Evolutionary conservation across 306 rosid genomes (phyloP), one percentile per base, ranked within the genome.

Genomic region (Sphenostylis stenocarpa): DNA sequence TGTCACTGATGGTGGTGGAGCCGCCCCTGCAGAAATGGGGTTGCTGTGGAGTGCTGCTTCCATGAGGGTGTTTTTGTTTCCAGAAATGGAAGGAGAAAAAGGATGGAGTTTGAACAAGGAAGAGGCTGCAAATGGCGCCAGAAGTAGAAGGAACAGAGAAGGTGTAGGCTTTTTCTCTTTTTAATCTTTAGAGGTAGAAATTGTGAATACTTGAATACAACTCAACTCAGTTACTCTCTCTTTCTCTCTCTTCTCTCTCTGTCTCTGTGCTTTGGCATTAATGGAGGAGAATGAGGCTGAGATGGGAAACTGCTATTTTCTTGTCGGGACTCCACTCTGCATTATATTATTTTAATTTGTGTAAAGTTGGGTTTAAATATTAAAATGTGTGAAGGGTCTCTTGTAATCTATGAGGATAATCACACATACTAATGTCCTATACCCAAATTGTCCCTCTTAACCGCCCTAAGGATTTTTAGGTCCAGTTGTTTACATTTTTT

Each of bases 121-220:
- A 9, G 82, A 53, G 67, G 67, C 61, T 86, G 81, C 76, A 85
- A 90, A 93, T 87, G 94, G 97, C 97, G 94, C 94, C 91, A 89
- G 79, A 86, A 85, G 77, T 49, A 55, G 85, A 56, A 64, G 82
- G 5, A 64, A 72, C 6, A 57, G 62, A 0, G 67, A 65, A 61
- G n/a, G 63, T 31, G 24, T 63, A 72, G 79, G 28, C 58, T 80
- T 39, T 64, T 39, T 52, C 48, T 58, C 55, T 65, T 70, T 72
- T 87, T 85, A 63, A 77, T 70, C 60, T 87, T 80, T 53, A 65
- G 52, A 44, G 39, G 76, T 67, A 72, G 84, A 67, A 72, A 83
- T 29, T 60, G 41, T 60, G 41, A 60, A 60, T 29, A 57, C 64
- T 10, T 57, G 31, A 56, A 56, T 56, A 57, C 11, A 5, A 29